Evolutionary conservation across 2,329 filamentous ascomycete genomes (phyloP).

Genomic region (Penicillium sp.): DNA sequence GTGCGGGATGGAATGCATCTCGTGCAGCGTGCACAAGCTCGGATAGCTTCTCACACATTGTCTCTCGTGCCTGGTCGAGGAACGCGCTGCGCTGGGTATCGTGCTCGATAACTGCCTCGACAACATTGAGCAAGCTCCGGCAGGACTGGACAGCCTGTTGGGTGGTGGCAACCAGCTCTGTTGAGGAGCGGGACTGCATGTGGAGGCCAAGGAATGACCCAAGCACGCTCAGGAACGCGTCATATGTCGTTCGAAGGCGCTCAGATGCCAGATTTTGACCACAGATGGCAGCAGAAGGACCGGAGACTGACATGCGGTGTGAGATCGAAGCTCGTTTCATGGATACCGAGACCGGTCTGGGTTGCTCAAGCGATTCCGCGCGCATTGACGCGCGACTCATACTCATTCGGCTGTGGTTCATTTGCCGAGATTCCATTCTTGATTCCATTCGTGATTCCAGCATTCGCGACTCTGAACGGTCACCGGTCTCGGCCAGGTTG

Average conservation of each 20-base stretch:
- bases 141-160: conserved; percentile 80
- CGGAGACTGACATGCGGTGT: conserved; percentile 74
- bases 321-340: conserved; percentile 54
- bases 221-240: conserved; percentile 83
- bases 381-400: conserved; percentile 21
- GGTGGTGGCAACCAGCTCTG: conserved; percentile 76
- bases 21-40: conserved; percentile 76
- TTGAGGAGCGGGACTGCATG: conserved; percentile 83
- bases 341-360: conserved; percentile 34
- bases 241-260: conserved; percentile 73
- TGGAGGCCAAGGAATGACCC: conserved; percentile 93
- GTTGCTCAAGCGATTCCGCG: conserved; percentile 26
- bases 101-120: conserved; percentile 77
- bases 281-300: conserved; percentile 59
- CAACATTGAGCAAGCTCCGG: conserved; percentile 69
- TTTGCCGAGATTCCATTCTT: conserved; percentile 15
- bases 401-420: conserved; percentile 31
- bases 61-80: conserved; percentile 64
- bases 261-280: conserved; percentile 77
- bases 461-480: conserved; percentile 32
- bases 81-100: conserved; percentile 64
- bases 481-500: conserved; percentile 22
- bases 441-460: conserved; percentile 8
- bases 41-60: conserved; percentile 75
- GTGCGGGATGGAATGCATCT: conserved; percentile 68